Evolutionary conservation across 352 stramenopile species (phyloP).

Genomic region (Globisporangium middletonii): DNA sequence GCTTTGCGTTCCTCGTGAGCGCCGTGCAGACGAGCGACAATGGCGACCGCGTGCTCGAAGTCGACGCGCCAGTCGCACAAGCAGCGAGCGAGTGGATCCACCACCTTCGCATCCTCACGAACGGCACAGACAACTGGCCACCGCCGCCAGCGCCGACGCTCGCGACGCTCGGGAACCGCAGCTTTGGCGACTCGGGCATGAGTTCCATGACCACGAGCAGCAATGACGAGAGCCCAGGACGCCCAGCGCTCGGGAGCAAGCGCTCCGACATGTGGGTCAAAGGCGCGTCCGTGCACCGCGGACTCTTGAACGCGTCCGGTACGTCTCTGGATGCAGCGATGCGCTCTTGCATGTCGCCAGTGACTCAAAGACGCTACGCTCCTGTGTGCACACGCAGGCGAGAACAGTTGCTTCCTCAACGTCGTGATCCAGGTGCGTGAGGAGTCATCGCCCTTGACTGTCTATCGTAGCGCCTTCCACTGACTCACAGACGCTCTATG

Average conservation of each 20-base stretch:
- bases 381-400: conserved; percentile 26
- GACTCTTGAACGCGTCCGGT: conserved; percentile 61
- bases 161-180: conserved; percentile 15
- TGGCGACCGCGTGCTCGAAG: conserved; percentile 73
- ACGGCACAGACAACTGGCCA: conserved; percentile 26
- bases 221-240: conserved; percentile 26
- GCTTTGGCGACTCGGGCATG: conserved; percentile 8
- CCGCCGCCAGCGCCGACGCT: conserved; percentile 13
- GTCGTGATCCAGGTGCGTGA: conserved; percentile 65
- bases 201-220: conserved; percentile 1
- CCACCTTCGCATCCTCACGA: conserved; percentile 48
- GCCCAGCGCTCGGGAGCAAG: conserved; percentile 28
- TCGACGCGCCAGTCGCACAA: conserved; percentile 52
- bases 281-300: conserved; percentile 73
- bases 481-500: background rate
- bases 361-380: background rate
- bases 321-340: conserved; percentile 3
- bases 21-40: conserved; percentile 62
- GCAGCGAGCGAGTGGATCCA: conserved; percentile 73
- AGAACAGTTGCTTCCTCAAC: conserved; percentile 91
- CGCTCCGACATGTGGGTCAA: conserved; percentile 77
- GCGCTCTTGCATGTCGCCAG: background rate
- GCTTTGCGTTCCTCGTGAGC: conserved; percentile 73
- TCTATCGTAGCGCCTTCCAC: background rate
- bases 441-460: background rate